A percentile compares a stretch with the other conserved stretches of the same genome.
These are phyloP conservation scores for Novymonas esmeraldas DNA, from an alignment of 208 protist genomes.

Conservation along the genomic window DNA sequence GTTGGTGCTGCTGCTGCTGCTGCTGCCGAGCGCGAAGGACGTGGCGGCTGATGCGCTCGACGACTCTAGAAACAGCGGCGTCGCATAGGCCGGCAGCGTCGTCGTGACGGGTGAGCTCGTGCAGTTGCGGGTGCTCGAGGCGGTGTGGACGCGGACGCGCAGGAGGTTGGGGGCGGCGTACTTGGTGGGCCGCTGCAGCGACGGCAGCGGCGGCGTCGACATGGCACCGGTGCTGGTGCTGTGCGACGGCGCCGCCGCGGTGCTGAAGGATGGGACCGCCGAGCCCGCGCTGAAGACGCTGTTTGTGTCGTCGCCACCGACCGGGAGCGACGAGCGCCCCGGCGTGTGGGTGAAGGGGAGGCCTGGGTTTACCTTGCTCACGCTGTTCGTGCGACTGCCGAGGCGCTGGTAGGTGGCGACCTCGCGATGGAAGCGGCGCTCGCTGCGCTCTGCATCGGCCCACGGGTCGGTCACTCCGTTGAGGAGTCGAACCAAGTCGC, in stretches of 20 bases:
- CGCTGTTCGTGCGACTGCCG: slow-evolving; percentile 12
- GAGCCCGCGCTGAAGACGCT: too few species aligned
- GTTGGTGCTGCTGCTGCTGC: slow-evolving; percentile 1
- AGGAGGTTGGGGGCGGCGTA: not conserved
- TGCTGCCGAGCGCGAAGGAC: too few species aligned
- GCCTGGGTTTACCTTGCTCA: slow-evolving; percentile 16
- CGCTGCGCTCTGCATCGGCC: slow-evolving; percentile 32
- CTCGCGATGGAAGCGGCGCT: slow-evolving; percentile 26
- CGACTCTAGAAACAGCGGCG: not conserved
- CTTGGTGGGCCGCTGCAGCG: not conserved
- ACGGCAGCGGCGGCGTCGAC: not conserved
- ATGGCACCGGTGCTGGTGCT: too few species aligned
- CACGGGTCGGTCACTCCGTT: slow-evolving; percentile 22
- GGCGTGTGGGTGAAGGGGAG: not conserved
- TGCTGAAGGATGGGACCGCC: not conserved
- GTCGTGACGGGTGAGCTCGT: not conserved
- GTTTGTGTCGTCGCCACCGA: not conserved
- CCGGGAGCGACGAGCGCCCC: not conserved
- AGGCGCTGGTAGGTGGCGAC: slow-evolving; percentile 11
- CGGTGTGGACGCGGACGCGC: not conserved
- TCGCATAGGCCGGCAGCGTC: not conserved
- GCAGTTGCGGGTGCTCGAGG: not conserved
- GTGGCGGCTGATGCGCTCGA: too few species aligned
- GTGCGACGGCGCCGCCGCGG: too few species aligned
- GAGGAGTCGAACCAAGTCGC: slow-evolving; percentile 35